These are phyloP conservation scores for Ophiostoma ips DNA, from an alignment of 2,329 filamentous ascomycete species.

Conservation along the genomic window DNA sequence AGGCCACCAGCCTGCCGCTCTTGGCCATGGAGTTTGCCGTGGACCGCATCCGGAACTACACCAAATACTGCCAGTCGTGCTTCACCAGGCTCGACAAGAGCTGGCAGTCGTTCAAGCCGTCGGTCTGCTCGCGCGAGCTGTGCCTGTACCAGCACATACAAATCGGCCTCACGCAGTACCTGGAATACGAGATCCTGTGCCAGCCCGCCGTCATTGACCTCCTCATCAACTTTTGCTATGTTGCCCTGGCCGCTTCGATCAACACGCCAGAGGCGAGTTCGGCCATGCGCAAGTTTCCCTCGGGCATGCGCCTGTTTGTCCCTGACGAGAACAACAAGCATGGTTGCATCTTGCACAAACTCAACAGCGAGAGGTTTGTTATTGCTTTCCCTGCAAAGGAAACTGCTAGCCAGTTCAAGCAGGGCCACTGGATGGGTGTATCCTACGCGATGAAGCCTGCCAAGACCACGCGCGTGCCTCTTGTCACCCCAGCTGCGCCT, in stretches of 20 bases:
- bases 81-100: slow-evolving; percentile 51
- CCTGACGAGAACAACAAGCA: not conserved
- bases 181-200: slow-evolving; percentile 70
- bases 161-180: slow-evolving; percentile 70
- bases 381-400: not conserved
- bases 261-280: not conserved
- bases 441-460: no score
- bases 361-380: not conserved
- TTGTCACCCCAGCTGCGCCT: not conserved
- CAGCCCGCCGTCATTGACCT: slow-evolving; percentile 77
- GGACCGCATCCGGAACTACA: slow-evolving; percentile 65
- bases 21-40: slow-evolving; percentile 61
- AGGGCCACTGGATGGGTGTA: no score
- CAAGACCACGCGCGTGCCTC: no score
- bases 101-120: slow-evolving; percentile 60
- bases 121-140: slow-evolving; percentile 60
- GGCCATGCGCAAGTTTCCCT: not conserved
- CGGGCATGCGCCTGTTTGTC: not conserved
- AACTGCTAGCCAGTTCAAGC: no score
- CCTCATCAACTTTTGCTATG: slow-evolving; percentile 68
- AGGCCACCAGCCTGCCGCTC: slow-evolving; percentile 33
- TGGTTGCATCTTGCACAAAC: not conserved
- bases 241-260: slow-evolving; percentile 25
- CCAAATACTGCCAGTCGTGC: slow-evolving; percentile 78
- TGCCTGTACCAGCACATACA: slow-evolving; percentile 83